These are phyloP conservation scores for Lunularia cruciata DNA, from an alignment of 225 moss, liverwort and hornwort genomes.

Conservation along the genomic window DNA sequence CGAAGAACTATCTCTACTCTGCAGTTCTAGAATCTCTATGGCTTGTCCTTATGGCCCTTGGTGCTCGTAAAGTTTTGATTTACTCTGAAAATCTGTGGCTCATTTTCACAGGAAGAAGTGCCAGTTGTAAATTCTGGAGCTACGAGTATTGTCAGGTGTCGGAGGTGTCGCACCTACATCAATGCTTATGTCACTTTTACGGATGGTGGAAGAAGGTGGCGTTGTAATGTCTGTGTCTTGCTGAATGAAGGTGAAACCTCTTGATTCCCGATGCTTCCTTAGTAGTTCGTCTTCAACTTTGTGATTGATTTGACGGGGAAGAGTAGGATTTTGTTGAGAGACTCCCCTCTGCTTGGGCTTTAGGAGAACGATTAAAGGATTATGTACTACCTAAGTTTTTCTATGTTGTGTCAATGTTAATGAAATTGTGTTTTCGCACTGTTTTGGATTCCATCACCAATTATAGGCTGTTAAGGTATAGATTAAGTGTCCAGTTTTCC, in stretches of 20 bases:
- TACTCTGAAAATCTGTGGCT: slow-evolving; percentile 11
- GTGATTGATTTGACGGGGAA: too few species aligned
- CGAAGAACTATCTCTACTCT: background rate
- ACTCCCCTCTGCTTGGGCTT: too few species aligned
- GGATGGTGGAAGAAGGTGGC: slow-evolving; percentile 91
- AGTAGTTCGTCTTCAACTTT: too few species aligned
- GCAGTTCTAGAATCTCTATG: background rate
- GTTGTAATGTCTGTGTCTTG: slow-evolving; percentile 90
- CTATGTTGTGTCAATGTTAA: too few species aligned
- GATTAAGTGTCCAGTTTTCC: too few species aligned
- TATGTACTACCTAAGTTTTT: too few species aligned
- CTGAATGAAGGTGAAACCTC: slow-evolving; percentile 88
- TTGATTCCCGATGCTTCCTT: too few species aligned
- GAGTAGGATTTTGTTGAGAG: too few species aligned
- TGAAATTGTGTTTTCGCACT: too few species aligned
- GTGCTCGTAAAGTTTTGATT: background rate
- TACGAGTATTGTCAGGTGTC: slow-evolving; percentile 77
- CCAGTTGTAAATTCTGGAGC: slow-evolving; percentile 90
- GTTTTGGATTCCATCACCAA: too few species aligned
- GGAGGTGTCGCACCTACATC: slow-evolving; percentile 87
- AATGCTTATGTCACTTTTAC: slow-evolving; percentile 91
- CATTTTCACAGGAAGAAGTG: slow-evolving; percentile 99
- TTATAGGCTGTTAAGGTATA: too few species aligned
- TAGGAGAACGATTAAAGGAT: too few species aligned
- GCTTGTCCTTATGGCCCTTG: background rate